Conservation (phyloP, 257 asterid genomes). For the Buddleja alternifolia region DNA sequence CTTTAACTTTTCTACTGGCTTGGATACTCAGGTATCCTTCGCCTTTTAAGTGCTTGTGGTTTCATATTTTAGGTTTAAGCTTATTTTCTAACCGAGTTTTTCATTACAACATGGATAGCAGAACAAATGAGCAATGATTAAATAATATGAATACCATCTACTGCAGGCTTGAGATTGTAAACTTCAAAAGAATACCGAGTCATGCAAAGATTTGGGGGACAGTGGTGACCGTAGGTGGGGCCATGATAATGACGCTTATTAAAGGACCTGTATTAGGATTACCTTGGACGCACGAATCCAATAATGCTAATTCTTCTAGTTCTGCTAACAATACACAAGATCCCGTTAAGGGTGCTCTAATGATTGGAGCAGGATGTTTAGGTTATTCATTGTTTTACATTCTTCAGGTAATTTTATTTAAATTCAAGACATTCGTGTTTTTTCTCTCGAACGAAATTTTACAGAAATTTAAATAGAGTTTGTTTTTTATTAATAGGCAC, state of each 20-base stretch:
- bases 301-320: not conserved
- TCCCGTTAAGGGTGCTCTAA: conserved; percentile 42
- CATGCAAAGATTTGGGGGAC: conserved; percentile 49
- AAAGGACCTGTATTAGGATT: conserved; percentile 41
- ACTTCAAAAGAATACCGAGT: conserved; percentile 34
- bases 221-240: conserved; percentile 48
- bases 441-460: not conserved
- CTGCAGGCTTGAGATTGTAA: conserved; percentile 48
- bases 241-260: conserved; percentile 53
- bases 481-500: conserved; percentile 25
- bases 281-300: conserved; percentile 45
- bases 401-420: conserved; percentile 40
- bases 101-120: not conserved
- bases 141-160: too few species aligned
- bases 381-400: conserved; percentile 51
- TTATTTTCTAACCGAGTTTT: too few species aligned
- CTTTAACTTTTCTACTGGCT: conserved; percentile 37
- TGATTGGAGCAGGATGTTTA: conserved; percentile 47
- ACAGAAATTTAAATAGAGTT: not conserved
- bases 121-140: not conserved
- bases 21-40: conserved; percentile 11
- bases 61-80: too few species aligned
- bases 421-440: too few species aligned
- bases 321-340: conserved; percentile 23
- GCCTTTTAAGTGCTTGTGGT: too few species aligned